Evolutionary conservation across 805 yeast species (phyloP), one percentile per base, ranked within the genome.

Genomic region (Suhomyces kilbournensis): DNA sequence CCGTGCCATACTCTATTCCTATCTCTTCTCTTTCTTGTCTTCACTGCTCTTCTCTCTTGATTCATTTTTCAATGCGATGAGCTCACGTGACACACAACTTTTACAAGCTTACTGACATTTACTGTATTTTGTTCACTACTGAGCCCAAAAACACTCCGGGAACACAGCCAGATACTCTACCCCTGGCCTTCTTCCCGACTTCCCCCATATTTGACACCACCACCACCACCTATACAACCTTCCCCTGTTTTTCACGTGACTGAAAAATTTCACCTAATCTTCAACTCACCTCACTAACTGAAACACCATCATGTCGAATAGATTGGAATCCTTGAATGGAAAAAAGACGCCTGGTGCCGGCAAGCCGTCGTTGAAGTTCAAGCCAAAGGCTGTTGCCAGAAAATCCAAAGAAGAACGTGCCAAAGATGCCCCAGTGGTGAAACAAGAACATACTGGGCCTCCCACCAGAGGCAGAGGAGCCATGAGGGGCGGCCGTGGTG

Each of bases 321-420:
- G 79, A 52, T 68, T 75, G 50, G 79, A 75, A 45, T 72, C 77
- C 22, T 64, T 75, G 58, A 71, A 66, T 53, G 62, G 74, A 14
- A 66, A 67, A 52, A 71, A 71, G 54, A 59, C 64, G 42, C 48
- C 51, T 47, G 53, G 55, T 54, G 59, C 43, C 30, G 48, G 48
- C 46, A 81, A 82, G 60, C 80, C 88, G 7, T 75, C 82, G 2
- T 71, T 87, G 54, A 86, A 86, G 67, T 92, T 92, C 70, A 84
- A 85, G 67, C 97, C 97, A 2, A 92, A 92, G 67, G 85, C 78
- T 2, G 96, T 92, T 43, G 91, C 91, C 0, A 77, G 97, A 69
- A 83, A 90, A 65, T 73, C 90, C 9, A 86, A 89, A 59, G 92
- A 88, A 59, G 97, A 90, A 60, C 76, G 97, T 66, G 96, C 84